phyloP scores from a whole-genome alignment of 2,329 filamentous ascomycete genomes.

The Aspergillus fischeri region DNA sequence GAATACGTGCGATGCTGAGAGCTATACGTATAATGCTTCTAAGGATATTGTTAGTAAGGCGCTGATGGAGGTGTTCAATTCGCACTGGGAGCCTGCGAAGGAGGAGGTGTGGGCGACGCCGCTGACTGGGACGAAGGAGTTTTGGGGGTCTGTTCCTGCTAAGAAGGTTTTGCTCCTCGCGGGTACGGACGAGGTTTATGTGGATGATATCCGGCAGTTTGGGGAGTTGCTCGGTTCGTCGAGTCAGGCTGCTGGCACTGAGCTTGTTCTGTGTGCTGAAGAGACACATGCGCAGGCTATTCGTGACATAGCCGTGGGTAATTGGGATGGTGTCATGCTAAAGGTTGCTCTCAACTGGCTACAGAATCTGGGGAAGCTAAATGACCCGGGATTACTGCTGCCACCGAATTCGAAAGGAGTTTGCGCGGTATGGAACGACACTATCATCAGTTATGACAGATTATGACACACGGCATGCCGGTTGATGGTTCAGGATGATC shows the following conservation, averaged over 20 bases:
- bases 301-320: not conserved
- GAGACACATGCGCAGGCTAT: not conserved
- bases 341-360: not conserved
- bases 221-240: not conserved
- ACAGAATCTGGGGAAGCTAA: not conserved
- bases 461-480: not conserved
- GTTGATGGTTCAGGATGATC: not conserved
- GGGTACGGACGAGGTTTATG: constrained; percentile 3
- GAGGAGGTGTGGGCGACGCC: constrained; percentile 3
- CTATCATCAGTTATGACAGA: not conserved
- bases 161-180: constrained; percentile 2
- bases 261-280: not conserved
- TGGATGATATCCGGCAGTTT: constrained; percentile 2
- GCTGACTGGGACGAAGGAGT: not conserved
- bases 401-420: too few relatives aligned
- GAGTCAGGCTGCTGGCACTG: not conserved
- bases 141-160: not conserved
- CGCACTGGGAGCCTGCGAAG: constrained; percentile 2
- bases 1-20: not conserved
- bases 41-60: constrained; percentile 1
- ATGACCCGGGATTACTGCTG: not conserved
- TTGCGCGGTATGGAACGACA: too few relatives aligned
- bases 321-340: not conserved
- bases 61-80: not conserved
- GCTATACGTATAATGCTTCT: not conserved